These are phyloP conservation scores for Fusarium veterinarium DNA, from an alignment of 2,329 filamentous ascomycete genomes.

Conservation along the genomic window DNA sequence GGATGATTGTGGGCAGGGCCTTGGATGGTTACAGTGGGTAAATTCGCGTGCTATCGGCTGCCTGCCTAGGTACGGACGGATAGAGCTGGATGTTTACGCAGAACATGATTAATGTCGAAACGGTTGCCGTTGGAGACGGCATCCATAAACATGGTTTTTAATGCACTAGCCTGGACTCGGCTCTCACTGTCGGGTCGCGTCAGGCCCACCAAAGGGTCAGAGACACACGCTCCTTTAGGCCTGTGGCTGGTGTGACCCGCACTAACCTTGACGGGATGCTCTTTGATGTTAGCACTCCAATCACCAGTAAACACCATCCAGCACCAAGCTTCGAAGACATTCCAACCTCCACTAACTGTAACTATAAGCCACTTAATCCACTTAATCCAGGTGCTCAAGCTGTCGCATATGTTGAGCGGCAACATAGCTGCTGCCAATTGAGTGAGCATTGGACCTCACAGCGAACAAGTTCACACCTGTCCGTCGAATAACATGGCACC, in stretches of 20 bases:
- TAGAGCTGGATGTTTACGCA: conserved; percentile 6
- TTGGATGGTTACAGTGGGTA: not conserved
- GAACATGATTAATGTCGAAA: conserved; percentile 4
- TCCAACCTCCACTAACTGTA: not conserved
- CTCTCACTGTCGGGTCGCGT: conserved; percentile 12
- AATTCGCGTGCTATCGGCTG: not conserved
- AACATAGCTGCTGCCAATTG: not conserved
- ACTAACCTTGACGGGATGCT: conserved; percentile 16
- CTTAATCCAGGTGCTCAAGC: not conserved
- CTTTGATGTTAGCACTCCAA: conserved; percentile 17
- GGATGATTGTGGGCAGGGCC: not conserved
- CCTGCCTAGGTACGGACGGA: not conserved
- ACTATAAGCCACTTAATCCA: not conserved
- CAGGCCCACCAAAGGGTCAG: conserved; percentile 9
- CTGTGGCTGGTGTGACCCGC: conserved; percentile 9
- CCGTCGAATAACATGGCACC: conserved; percentile 53
- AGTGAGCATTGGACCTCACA: not conserved
- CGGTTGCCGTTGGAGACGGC: conserved; percentile 39
- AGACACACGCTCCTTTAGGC: conserved; percentile 16
- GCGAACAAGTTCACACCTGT: not conserved
- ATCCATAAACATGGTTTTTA: conserved; percentile 12
- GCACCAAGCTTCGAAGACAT: conserved; percentile 3
- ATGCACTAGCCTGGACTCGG: not conserved
- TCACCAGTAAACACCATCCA: conserved; percentile 18
- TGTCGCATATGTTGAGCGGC: not conserved